Base-by-base conservation (phyloP, 257 asterid species). In the Nicotiana benthamiana region DNA sequence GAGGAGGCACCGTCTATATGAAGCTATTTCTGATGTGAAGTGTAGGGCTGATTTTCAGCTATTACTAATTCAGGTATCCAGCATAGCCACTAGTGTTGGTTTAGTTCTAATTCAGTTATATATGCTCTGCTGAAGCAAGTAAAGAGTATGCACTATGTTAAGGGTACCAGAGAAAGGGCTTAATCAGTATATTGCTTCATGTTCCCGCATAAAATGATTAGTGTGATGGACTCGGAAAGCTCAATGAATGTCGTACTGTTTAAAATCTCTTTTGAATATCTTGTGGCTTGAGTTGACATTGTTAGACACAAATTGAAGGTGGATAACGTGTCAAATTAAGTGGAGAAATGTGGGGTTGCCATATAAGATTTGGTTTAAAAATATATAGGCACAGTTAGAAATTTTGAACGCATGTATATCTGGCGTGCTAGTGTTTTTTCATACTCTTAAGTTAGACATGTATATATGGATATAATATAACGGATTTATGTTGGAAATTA, bases 11-110 rank as follows among this genome's bases (percentile, higher is more conserved):
- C 90, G 86, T 27, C 83, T 94, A 28, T 90, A 89, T 79, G 89
- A 87, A 80, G 88, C 97, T 82, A 88, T 96, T 86, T 91, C 97
- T 6, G 97, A 93, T 83, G 93, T 86, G 54, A 92, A 94, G 87
- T 91, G 97, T 87, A 92, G 97, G 83, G 97, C 97, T 85, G 97
- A 98, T 27, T 89, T 96, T 87, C 98, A 96, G 89, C 98, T 94
- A 82, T 86, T 96, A 82, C 85, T 96, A 60, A 93, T 96, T 87
- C 99, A 96, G 98, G 99, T 96, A 82, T 4, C 80, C 70, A 53
- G 43, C 20, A 36, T 56, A 51, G 40, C 18, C 78, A 48, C 61
- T 24, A 1, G 40, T 68, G 57, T 22, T 20, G 60, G 15, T 72
- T 46, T 53, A 68, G 59, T 83, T 64, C 67, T 75, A 64, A 77